phyloP scores from a whole-genome alignment of 2,329 filamentous ascomycete species.

The Colletotrichum coccodes region DNA sequence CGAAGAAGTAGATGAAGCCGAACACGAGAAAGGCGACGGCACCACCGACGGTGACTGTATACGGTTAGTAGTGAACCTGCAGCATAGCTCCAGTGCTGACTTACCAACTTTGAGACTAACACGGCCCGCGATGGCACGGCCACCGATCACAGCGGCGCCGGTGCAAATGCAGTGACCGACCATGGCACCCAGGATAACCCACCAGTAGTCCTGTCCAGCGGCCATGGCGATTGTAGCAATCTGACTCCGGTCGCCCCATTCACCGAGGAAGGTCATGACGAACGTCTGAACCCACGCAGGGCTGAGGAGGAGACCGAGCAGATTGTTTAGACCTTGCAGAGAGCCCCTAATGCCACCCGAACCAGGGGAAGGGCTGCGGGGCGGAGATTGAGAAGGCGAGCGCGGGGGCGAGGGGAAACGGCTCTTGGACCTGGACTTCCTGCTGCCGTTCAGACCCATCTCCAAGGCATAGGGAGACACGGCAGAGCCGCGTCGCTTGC shows the following conservation, averaged over 20 bases:
- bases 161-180: constrained; percentile 91
- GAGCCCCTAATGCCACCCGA: constrained; percentile 43
- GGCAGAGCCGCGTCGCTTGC: constrained; percentile 71
- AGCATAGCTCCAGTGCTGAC: constrained; percentile 50
- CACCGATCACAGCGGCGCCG: constrained; percentile 89
- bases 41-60: constrained; percentile 89
- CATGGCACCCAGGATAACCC: constrained; percentile 91
- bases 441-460: constrained; percentile 73
- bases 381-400: constrained; percentile 81
- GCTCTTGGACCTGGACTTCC: constrained; percentile 78
- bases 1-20: constrained; percentile 89
- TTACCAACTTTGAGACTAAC: constrained; percentile 96
- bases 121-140: constrained; percentile 88
- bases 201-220: constrained; percentile 98
- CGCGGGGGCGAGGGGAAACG: constrained; percentile 84
- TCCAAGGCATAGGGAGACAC: constrained; percentile 83
- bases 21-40: constrained; percentile 91
- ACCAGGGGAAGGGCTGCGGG: constrained; percentile 65
- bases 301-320: constrained; percentile 87
- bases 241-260: constrained; percentile 98
- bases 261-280: constrained; percentile 97
- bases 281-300: constrained; percentile 99
- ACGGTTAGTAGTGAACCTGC: constrained; percentile 36
- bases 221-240: constrained; percentile 99
- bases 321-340: constrained; percentile 79